Base-by-base conservation (phyloP, 257 asterid species). In the Cruciata laevipes region DNA sequence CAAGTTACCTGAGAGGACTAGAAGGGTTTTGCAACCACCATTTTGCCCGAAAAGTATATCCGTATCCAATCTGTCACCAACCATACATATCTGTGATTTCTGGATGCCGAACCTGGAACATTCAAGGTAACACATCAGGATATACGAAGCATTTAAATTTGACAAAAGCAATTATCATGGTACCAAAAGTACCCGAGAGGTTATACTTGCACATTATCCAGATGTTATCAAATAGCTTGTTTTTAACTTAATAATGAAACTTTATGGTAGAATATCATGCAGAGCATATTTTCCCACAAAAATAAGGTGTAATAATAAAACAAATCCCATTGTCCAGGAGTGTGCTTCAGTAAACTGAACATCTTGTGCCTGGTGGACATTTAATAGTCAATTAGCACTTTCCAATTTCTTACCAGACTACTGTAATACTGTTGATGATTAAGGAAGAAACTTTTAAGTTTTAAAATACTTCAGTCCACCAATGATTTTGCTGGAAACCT, bases 61-160 rank as follows among this genome's bases (percentile, higher is more conserved):
- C 0, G 99, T 93, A 52, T 93, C 99, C 59, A 93, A 80, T 77
- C 99, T 86, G 79, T 90, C 97, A 14, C 97, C 99, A 32, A 90
- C 97, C 99, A 90, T 90, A 87, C 97, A 93, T 78, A 90, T 93
- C 78, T 93, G 96, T 27, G 99, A 90, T 75, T 93, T 93, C 68
- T 87, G 74, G 73, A 93, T 93, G 71, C 82, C 78, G 68, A 93
- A 93, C 83, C 96, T 93, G 86, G 23, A 55, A 66, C 18, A 62
- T 68, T 72, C 72, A 30, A 61, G 35, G 13, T 9, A 53, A 3
- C 35, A 13, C 25, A 63, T 32, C 9, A 20, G 31, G 33, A 60
- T 17, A n/a, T 16, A 44, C 12, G 1, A 52, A 52, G 12, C 9
- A 52, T 44, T 47, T 47, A n/a, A n/a, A 47, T 6, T 4, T 5